Evolutionary conservation across 179 eudicot genomes (phyloP), one percentile per base, ranked within the genome.

Genomic region (Corrigiola litoralis): DNA sequence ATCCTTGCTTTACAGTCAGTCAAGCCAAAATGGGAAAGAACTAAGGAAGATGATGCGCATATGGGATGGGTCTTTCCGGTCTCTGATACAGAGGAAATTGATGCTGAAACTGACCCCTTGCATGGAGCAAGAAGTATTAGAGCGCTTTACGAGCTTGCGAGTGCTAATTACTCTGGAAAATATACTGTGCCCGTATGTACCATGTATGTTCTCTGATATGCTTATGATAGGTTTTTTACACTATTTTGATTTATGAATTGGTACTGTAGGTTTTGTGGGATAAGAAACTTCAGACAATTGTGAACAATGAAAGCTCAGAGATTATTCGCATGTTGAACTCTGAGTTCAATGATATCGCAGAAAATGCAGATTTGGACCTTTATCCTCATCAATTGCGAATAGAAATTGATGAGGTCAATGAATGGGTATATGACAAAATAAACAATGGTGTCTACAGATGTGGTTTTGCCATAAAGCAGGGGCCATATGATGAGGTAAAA

Each of bases 381-480:
- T 87, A 87, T 70, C 99, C 99, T 60, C 56, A 72, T 58, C 74
- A 80, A 52, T 76, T 90, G 79, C 90, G 74, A 77, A 67, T 69
- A 36, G 73, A 80, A 75, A 84, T 94, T 65, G 83, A 87, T 70
- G 97, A 87, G 70, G 72, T 76, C 17, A 94, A 94, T 34, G 85
- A 78, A 16, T 87, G 86, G 86, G 45, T 84, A 52, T 84, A 84
- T 59, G 90, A 85, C 47, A 78, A 41, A 21, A 87, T 94, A 57
- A 94, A 94, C 53, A 91, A 84, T 21, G 99, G 99, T 54, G 97
- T 94, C 28, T 94, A 94, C 71, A 90, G 72, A 78, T 90, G 96
- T 73, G 99, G 99, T 4, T 94, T 94, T 75, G 91, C 97, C 18
- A 86, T 71, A 49, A 84, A 87, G 80, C 99, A 94, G 73, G 88